Evolutionary conservation across 2,329 filamentous ascomycete genomes (phyloP), one percentile per base, ranked within the genome.

Genomic region (Aspergillus sp.): DNA sequence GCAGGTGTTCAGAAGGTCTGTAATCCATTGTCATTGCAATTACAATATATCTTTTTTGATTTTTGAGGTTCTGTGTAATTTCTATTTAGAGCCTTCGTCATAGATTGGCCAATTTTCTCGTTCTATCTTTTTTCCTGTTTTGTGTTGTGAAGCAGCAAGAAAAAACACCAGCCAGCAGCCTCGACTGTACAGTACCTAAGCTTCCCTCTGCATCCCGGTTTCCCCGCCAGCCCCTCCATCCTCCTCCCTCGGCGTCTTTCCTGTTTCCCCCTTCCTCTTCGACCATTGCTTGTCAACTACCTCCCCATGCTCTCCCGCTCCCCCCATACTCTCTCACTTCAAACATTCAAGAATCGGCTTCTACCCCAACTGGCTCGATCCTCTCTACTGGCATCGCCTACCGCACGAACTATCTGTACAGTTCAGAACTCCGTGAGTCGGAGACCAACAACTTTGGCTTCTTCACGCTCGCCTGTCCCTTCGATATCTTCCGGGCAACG

Each of bases 361-460:
- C 35, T 40, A 29, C 43, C 36, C 26, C 33, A 34, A 19, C 28
- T 40, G 38, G 27, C n/a, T 32, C 38, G 38, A 31, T 32, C 38
- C 28, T 12, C 13, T 11, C 32, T 28, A 8, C 32, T 27, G 19
- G n/a, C 27, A 8, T 39, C 27, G 10, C 5, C 13, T 13, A 7
- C 27, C 40, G n/a, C 28, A n/a, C 27, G 33, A 34, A 34, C 9
- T 34, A 12, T 34, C n/a, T 12, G 11, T 7, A 34, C 9, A 2
- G 19, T 11, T n/a, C n/a, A 9, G 19, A 37, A n/a, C 13, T 26
- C 6, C 35, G 19, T n/a, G 10, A 11, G 5, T 36, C 36, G 19
- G 6, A 51, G 44, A 29, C 48, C 44, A 58, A 54, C 42, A 57
- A 55, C 48, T 44, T 59, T 65, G 61, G 61, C 52, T 53, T 49